A percentile compares a stretch with the other conserved stretches of the same genome.
phyloP scores from a whole-genome alignment of 2,329 filamentous ascomycete genomes.

The Paracamarosporium sp. region DNA sequence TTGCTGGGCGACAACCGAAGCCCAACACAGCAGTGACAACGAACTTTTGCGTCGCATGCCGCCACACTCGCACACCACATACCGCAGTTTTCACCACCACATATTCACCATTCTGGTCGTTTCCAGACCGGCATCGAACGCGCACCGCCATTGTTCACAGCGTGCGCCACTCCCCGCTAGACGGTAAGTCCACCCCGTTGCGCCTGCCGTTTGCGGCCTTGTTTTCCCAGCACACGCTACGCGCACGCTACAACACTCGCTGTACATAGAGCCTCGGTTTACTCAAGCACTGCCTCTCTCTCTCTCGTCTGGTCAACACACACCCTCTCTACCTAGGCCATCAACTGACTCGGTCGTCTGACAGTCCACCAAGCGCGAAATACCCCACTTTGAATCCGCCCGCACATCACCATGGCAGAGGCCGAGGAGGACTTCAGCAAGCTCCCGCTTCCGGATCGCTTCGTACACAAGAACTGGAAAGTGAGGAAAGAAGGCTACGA shows the following conservation, averaged over 20 bases:
- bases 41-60: constrained; percentile 8
- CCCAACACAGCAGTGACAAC: constrained; percentile 16
- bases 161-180: background rate
- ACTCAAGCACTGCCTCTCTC: background rate
- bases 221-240: background rate
- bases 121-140: background rate
- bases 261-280: background rate
- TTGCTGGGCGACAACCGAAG: constrained; percentile 11
- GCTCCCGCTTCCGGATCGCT: constrained; percentile 79
- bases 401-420: constrained; percentile 70
- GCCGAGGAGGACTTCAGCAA: constrained; percentile 81
- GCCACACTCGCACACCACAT: background rate
- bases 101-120: background rate
- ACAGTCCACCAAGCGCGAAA: constrained; percentile 1
- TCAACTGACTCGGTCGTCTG: background rate
- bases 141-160: background rate
- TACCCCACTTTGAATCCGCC: constrained; percentile 12
- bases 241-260: background rate
- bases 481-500: constrained; percentile 95
- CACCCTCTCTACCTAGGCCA: background rate
- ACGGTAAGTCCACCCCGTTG: constrained; percentile 1
- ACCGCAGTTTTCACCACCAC: constrained; percentile 11
- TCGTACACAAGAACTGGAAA: constrained; percentile 96
- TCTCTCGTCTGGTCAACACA: background rate
- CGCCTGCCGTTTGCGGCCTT: background rate